Base-by-base conservation (phyloP, 331 rosid species). In the Pyracantha coccinea region DNA sequence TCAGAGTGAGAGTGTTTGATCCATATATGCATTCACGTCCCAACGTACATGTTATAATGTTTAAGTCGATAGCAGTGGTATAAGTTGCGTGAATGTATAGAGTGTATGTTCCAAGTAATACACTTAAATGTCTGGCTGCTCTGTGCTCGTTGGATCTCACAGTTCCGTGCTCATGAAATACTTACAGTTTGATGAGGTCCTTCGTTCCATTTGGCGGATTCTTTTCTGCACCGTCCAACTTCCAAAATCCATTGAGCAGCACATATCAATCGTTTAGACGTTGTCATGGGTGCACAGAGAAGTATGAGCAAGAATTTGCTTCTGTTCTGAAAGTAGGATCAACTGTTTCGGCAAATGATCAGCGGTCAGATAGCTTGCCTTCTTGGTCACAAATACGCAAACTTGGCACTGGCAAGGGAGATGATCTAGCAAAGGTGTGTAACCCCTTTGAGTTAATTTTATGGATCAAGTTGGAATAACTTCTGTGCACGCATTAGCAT, bases 191-290 rank as follows among this genome's bases (percentile, higher is more conserved):
- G 79, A 80, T 94, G 96, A 92, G 96, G 78, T 94, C 99, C 77
- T 94, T 92, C 71, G 92, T 94, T 81, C 99, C 99, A 68, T 86
- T 94, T 70, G 97, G 92, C 20, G 99, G 99, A 31, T 94, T 92
- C 83, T 90, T 92, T 66, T 75, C 97, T 41, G 73, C 92, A 35
- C 82, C 91, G 32, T 80, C 96, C 1, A 86, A 87, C 66, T 78
- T 86, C 66, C 80, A 58, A 74, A 86, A 33, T 73, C 90, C 89
- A 23, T 38, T 75, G 41, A 81, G 76, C 83, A 53, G 77, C 80
- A 62, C 73, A 47, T 79, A 35, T 73, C 85, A 85, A 59, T 52
- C 84, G 10, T 78, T 80, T 68, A 33, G 79, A 28, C 86, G 86
- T 68, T 92, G 99, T 75, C 88, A 77, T 66, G 72, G 74, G 32